A percentile compares a stretch with the other conserved stretches of the same genome.
Evolutionary conservation across 768 basidiomycete genomes (phyloP).

Genomic region (Trametes villosa): DNA sequence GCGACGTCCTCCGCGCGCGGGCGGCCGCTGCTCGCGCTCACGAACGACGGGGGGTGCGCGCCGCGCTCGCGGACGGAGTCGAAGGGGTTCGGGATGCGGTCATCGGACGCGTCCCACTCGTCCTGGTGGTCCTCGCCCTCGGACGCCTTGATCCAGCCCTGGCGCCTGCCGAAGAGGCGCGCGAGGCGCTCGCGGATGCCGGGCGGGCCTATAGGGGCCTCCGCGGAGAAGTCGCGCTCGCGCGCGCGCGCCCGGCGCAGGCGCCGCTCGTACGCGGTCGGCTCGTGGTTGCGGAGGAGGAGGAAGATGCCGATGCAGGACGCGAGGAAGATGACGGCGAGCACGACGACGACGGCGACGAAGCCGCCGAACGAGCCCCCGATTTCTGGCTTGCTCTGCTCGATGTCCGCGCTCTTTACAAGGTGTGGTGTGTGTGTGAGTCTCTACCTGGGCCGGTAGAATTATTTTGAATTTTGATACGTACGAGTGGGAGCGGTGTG

Average conservation of each 20-base stretch:
- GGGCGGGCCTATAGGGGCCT: slow-evolving; percentile 27
- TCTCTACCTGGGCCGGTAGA: too few species aligned
- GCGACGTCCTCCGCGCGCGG: not conserved
- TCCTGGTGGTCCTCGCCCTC: slow-evolving; percentile 44
- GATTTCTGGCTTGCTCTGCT: slow-evolving; percentile 27
- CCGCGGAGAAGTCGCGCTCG: slow-evolving; percentile 23
- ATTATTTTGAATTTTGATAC: not conserved
- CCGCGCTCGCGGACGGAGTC: slow-evolving; percentile 12
- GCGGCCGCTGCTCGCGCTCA: slow-evolving; percentile 9
- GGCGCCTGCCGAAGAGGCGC: slow-evolving; percentile 34
- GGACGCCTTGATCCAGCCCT: slow-evolving; percentile 57
- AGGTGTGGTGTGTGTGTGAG: too few species aligned
- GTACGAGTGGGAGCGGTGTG: slow-evolving; percentile 13
- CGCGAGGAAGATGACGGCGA: slow-evolving; percentile 56
- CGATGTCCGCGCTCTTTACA: slow-evolving; percentile 13
- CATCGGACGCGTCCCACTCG: slow-evolving; percentile 45
- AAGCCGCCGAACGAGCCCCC: slow-evolving; percentile 49
- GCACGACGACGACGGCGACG: slow-evolving; percentile 60
- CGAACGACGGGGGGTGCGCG: slow-evolving; percentile 22
- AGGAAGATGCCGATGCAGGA: slow-evolving; percentile 58
- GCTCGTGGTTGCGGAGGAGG: slow-evolving; percentile 56
- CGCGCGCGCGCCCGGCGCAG: slow-evolving; percentile 33
- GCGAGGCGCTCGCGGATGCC: slow-evolving; percentile 35
- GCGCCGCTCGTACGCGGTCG: slow-evolving; percentile 37
- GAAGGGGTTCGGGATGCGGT: slow-evolving; percentile 8